Evolutionary conservation across 495 filamentous ascomycete genomes (phyloP).

Genomic region (Penicillium parvum): DNA sequence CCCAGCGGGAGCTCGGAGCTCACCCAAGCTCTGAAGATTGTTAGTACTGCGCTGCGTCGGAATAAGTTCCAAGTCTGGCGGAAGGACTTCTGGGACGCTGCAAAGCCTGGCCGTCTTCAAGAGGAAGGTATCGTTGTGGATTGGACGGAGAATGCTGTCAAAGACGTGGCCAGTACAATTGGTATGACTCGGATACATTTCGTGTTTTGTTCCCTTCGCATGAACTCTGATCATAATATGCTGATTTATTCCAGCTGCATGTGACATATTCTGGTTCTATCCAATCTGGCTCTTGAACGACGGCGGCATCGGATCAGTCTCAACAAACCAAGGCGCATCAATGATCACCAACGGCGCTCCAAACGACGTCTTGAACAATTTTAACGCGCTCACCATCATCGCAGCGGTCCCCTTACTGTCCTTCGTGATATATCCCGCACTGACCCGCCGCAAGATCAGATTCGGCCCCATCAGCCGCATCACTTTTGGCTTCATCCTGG

Average conservation of each 20-base stretch:
- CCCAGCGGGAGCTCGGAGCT: conserved; percentile 49
- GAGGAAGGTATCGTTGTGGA: conserved; percentile 38
- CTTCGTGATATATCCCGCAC: conserved; percentile 57
- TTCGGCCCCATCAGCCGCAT: conserved; percentile 65
- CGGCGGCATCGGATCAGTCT: conserved; percentile 42
- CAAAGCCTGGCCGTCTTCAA: conserved; percentile 56
- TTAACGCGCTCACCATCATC: conserved; percentile 67
- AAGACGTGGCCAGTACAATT: conserved; percentile 44
- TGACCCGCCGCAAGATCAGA: conserved; percentile 50
- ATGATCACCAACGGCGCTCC: conserved; percentile 64
- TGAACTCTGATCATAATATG: too few relatives aligned
- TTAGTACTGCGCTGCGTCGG: conserved; percentile 48
- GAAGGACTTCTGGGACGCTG: conserved; percentile 59
- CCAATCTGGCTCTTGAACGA: conserved; percentile 50
- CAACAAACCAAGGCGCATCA: conserved; percentile 53
- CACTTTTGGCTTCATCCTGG: conserved; percentile 59
- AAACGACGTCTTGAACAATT: conserved; percentile 66
- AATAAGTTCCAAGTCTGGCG: conserved; percentile 56
- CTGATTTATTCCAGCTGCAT: conserved; percentile 33
- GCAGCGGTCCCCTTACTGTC: conserved; percentile 59
- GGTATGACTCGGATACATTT: too few relatives aligned
- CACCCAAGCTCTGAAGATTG: conserved; percentile 51
- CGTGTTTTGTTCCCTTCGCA: too few relatives aligned
- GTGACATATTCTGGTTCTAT: conserved; percentile 51
- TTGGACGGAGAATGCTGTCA: conserved; percentile 49